phyloP scores from a whole-genome alignment of 1,284 basidiomycete species.

The Fistulina hepatica region DNA sequence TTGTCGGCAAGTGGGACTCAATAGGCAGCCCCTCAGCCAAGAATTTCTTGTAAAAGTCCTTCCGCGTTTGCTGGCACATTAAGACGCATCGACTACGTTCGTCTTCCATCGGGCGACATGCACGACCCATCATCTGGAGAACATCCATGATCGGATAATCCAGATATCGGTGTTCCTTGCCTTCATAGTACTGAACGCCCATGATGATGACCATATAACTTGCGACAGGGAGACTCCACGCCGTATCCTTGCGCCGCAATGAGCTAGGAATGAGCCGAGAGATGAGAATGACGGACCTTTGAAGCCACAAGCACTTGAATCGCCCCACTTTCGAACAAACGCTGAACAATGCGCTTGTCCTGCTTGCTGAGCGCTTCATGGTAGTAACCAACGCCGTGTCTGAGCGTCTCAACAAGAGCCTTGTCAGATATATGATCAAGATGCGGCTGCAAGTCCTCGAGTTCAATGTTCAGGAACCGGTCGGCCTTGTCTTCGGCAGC shows the following conservation, averaged over 20 bases:
- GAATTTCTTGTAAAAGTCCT: conserved; percentile 99
- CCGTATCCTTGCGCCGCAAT: conserved; percentile 59
- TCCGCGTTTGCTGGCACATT: conserved; percentile 94
- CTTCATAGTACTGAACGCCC: conserved; percentile 95
- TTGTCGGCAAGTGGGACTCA: conserved; percentile 84
- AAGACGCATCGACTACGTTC: conserved; percentile 84
- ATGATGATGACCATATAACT: conserved; percentile 98
- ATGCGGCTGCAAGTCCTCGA: conserved; percentile 78
- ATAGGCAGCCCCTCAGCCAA: conserved; percentile 95
- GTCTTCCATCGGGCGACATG: conserved; percentile 82
- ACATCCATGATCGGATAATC: conserved; percentile 98
- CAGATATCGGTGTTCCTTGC: conserved; percentile 92
- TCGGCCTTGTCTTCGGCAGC: conserved; percentile 78
- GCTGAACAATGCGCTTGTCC: conserved; percentile 89
- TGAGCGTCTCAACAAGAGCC: conserved; percentile 72
- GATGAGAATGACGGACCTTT: conserved; percentile 43
- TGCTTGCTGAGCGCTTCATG: conserved; percentile 89
- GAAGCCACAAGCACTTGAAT: conserved; percentile 93
- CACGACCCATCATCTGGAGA: conserved; percentile 97
- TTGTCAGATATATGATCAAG: conserved; percentile 77
- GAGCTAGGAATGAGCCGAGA: not conserved
- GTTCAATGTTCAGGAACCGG: conserved; percentile 86
- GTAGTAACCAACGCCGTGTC: conserved; percentile 90
- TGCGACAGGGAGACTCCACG: conserved; percentile 89
- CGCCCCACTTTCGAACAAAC: conserved; percentile 89